Evolutionary conservation across 768 basidiomycete genomes (phyloP).

Genomic region (Calocybe cyanea): DNA sequence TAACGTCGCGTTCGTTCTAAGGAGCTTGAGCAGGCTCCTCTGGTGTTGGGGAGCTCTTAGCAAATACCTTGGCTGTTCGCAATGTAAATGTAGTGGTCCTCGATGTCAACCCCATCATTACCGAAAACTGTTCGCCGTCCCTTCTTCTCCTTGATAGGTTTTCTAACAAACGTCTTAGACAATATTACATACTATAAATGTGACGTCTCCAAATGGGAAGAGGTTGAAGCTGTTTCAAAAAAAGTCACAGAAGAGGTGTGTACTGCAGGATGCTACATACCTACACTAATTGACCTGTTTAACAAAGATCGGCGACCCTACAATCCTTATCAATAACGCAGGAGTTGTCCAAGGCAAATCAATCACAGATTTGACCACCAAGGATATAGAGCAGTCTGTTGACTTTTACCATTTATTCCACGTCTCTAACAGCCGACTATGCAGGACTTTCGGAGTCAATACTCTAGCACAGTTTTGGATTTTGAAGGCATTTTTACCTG

Average conservation of each 20-base stretch:
- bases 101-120: conserved; percentile 73
- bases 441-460: conserved; percentile 88
- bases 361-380: conserved; percentile 71
- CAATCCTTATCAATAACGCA: conserved; percentile 91
- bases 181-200: conserved; percentile 86
- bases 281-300: too few relatives aligned
- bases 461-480: conserved; percentile 89
- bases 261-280: too few relatives aligned
- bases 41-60: conserved; percentile 85
- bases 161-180: conserved; percentile 35
- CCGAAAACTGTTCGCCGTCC: conserved; percentile 62
- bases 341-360: conserved; percentile 90
- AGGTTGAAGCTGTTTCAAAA: conserved; percentile 74
- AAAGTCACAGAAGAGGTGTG: conserved; percentile 74
- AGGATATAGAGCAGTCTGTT: conserved; percentile 75
- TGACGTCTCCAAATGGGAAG: conserved; percentile 86
- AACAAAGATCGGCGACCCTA: conserved; percentile 77
- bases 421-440: conserved; percentile 3
- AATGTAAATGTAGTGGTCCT: conserved; percentile 84
- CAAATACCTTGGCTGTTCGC: conserved; percentile 80
- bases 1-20: neutral
- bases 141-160: neutral
- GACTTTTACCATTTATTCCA: neutral
- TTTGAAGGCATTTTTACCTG: conserved; percentile 88
- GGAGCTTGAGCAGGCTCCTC: conserved; percentile 64